Evolutionary conservation across 2,329 filamentous ascomycete species (phyloP).

Genomic region (Coniochaeta sp.): DNA sequence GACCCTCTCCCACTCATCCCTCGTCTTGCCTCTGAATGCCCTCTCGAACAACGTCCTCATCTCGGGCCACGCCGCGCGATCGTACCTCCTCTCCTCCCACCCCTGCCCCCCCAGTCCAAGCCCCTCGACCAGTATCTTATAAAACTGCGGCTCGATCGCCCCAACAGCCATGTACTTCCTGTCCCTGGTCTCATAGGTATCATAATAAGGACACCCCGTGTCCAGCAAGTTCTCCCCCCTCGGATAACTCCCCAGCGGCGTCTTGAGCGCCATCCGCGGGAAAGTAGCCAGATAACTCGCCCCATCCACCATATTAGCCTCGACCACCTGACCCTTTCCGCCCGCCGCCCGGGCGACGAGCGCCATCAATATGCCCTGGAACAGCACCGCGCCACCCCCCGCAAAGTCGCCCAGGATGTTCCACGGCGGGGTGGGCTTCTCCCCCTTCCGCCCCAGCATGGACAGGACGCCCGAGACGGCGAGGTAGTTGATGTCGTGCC

Average conservation of each 20-base stretch:
- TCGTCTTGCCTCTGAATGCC: conserved; percentile 61
- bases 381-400: conserved; percentile 75
- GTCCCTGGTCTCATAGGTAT: conserved; percentile 79
- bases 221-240: conserved; percentile 76
- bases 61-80: conserved; percentile 59
- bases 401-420: conserved; percentile 91
- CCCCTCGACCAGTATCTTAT: conserved; percentile 56
- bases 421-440: conserved; percentile 68
- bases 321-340: conserved; percentile 78
- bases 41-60: conserved; percentile 53
- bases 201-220: conserved; percentile 81
- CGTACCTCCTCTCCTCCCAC: conserved; percentile 46
- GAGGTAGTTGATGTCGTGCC: conserved; percentile 95
- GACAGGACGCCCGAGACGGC: conserved; percentile 75
- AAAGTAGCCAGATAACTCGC: conserved; percentile 71
- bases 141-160: conserved; percentile 84
- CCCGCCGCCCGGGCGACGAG: conserved; percentile 56
- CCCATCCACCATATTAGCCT: conserved; percentile 96
- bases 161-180: conserved; percentile 80
- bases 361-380: conserved; percentile 76
- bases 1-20: conserved; percentile 72
- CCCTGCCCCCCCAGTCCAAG: conserved; percentile 48
- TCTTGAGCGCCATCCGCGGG: conserved; percentile 60
- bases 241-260: conserved; percentile 50
- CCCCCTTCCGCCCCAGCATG: conserved; percentile 62